Conservation (phyloP, 2,329 filamentous ascomycete species). For the Nigrospora osmanthi region DNA sequence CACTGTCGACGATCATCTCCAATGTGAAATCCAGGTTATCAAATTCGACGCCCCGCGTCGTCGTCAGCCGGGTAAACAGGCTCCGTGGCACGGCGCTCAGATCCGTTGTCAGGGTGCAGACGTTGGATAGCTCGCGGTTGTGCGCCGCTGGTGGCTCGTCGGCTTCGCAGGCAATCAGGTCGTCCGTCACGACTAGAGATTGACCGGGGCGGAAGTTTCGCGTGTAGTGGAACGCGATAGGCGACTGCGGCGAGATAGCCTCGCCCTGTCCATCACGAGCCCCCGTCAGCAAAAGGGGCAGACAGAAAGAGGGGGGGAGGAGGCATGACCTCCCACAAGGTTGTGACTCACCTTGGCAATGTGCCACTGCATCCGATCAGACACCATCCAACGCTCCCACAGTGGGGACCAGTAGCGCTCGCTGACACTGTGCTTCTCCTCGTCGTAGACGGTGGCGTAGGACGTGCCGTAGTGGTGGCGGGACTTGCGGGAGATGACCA, state of each 20-base stretch:
- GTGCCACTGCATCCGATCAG: slow-evolving; percentile 79
- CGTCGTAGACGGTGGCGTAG: slow-evolving; percentile 75
- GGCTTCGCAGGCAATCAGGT: slow-evolving; percentile 67
- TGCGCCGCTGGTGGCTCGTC: slow-evolving; percentile 57
- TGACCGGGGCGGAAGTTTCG: slow-evolving; percentile 76
- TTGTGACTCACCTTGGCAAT: slow-evolving; percentile 57
- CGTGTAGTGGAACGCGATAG: slow-evolving; percentile 78
- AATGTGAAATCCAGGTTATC: slow-evolving; percentile 76
- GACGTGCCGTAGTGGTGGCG: slow-evolving; percentile 74
- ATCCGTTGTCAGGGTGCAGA: slow-evolving; percentile 76
- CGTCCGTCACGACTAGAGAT: slow-evolving; percentile 70
- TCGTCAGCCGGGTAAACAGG: slow-evolving; percentile 68
- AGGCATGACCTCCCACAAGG: background rate
- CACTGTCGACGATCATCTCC: slow-evolving; percentile 76
- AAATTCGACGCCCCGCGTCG: slow-evolving; percentile 72
- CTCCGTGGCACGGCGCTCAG: slow-evolving; percentile 66
- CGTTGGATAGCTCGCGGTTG: slow-evolving; percentile 56
- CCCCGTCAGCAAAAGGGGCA: slow-evolving; percentile 1
- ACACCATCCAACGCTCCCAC: slow-evolving; percentile 80
- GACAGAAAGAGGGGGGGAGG: slow-evolving; percentile 1
- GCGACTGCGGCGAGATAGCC: slow-evolving; percentile 63
- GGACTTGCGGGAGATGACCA: slow-evolving; percentile 68
- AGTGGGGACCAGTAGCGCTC: slow-evolving; percentile 74
- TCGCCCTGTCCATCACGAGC: slow-evolving; percentile 46
- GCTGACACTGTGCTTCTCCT: slow-evolving; percentile 61